phyloP scores from a whole-genome alignment of 257 asterid species.

The Euphrasia confusa region DNA sequence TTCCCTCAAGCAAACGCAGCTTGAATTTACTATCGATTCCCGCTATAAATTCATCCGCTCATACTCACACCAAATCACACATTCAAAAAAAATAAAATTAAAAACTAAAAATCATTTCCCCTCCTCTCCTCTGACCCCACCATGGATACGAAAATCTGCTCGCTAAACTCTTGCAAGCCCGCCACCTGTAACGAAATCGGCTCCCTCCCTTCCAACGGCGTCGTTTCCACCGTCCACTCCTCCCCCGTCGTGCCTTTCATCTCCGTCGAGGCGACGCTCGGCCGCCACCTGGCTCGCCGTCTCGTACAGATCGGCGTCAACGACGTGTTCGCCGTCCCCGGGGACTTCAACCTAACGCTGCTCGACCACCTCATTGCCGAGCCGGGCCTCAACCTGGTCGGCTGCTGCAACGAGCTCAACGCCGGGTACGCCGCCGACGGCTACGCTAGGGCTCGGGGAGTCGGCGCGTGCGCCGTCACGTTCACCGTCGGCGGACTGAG shows the following conservation, averaged over 20 bases:
- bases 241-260: slow-evolving; percentile 9
- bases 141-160: slow-evolving; percentile 25
- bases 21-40: background rate
- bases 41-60: slow-evolving; percentile 20
- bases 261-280: slow-evolving; percentile 36
- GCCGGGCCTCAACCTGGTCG: slow-evolving; percentile 40
- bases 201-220: slow-evolving; percentile 29
- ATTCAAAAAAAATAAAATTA: no score
- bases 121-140: background rate
- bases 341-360: slow-evolving; percentile 20
- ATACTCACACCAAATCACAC: slow-evolving; percentile 1
- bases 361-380: slow-evolving; percentile 41
- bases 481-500: slow-evolving; percentile 40
- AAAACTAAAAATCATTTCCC: background rate
- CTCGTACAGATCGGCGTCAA: slow-evolving; percentile 38
- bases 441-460: slow-evolving; percentile 38
- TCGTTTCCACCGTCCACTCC: slow-evolving; percentile 25
- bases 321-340: slow-evolving; percentile 33
- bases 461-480: slow-evolving; percentile 42
- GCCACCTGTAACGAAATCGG: slow-evolving; percentile 24
- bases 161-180: slow-evolving; percentile 21
- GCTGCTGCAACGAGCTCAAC: slow-evolving; percentile 46
- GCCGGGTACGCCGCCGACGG: slow-evolving; percentile 48
- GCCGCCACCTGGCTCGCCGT: slow-evolving; percentile 43
- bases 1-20: background rate